Percentiles rank a stretch among this genome's conserved stretches.
Conservation (phyloP, 352 stramenopile species). For the Globisporangium cystogenes region DNA sequence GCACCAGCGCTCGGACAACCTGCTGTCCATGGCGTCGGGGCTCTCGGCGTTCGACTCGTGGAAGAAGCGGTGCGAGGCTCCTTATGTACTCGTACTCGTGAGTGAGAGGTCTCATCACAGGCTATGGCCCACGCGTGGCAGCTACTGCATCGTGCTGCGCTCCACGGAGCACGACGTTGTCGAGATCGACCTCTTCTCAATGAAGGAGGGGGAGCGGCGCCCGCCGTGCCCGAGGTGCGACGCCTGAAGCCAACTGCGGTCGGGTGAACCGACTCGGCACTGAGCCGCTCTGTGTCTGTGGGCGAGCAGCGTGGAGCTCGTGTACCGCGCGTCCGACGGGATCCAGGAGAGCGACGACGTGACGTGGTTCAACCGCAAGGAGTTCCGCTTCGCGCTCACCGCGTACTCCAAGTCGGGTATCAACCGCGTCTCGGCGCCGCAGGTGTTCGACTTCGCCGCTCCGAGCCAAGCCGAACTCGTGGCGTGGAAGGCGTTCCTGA, state of each 20-base stretch:
- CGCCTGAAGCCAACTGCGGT: background rate
- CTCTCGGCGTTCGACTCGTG: constrained; percentile 74
- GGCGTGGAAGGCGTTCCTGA: constrained; percentile 70
- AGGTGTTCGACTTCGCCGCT: constrained; percentile 61
- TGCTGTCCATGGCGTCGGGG: constrained; percentile 69
- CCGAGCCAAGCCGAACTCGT: constrained; percentile 48
- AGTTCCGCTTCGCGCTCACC: constrained; percentile 61
- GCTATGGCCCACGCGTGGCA: too few relatives aligned
- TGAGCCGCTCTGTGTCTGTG: background rate
- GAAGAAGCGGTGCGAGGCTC: constrained; percentile 62
- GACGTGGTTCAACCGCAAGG: constrained; percentile 67
- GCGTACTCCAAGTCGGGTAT: constrained; percentile 58
- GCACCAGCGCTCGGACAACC: constrained; percentile 75
- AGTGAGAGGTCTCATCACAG: too few relatives aligned
- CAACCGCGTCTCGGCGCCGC: constrained; percentile 51
- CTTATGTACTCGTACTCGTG: too few relatives aligned
- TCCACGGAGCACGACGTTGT: constrained; percentile 47
- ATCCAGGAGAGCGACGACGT: constrained; percentile 45
- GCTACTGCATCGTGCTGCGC: constrained; percentile 72
- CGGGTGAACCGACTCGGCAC: background rate
- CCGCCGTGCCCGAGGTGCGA: constrained; percentile 50
- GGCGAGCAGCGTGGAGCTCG: constrained; percentile 33
- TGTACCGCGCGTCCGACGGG: constrained; percentile 56
- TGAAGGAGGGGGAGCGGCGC: constrained; percentile 67
- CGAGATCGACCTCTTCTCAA: constrained; percentile 79